Percentiles rank a stretch among this genome's conserved stretches.
Conservation (phyloP, 139 green algal species). For the Chlamydomonas sp. region DNA sequence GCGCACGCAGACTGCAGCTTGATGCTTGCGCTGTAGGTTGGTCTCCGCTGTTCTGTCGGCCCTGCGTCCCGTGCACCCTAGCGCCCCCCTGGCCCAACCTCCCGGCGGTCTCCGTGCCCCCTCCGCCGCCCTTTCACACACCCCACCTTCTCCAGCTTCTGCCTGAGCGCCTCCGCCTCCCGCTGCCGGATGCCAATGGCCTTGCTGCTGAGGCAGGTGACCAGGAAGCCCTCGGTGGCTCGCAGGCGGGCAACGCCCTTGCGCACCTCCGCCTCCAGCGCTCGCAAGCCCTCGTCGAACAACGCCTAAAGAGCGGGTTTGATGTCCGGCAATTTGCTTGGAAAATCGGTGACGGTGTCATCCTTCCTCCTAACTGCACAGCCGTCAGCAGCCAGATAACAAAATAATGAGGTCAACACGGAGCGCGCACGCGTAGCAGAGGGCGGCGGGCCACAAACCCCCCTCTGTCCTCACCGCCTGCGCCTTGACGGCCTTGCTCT, state of each 20-base stretch:
- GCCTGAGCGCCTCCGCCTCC: conserved; percentile 62
- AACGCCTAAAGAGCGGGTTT: conserved; percentile 3
- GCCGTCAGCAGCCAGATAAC: neutral
- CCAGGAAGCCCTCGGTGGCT: conserved; percentile 61
- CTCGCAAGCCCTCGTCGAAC: conserved; percentile 32
- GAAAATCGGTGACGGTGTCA: no score
- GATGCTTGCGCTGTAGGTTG: no score
- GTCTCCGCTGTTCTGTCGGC: no score
- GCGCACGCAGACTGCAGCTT: no score
- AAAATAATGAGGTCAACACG: neutral
- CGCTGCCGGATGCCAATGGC: conserved; percentile 63
- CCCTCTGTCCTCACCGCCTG: conserved; percentile 35
- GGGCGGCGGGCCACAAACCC: neutral
- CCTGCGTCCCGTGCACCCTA: no score
- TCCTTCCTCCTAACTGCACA: no score
- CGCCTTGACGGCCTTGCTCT: conserved; percentile 51
- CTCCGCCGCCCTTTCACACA: neutral
- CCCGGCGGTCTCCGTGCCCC: no score
- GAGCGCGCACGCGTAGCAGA: neutral
- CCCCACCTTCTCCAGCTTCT: conserved; percentile 36
- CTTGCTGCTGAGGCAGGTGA: conserved; percentile 54
- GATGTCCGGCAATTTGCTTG: no score
- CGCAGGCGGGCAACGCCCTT: conserved; percentile 40
- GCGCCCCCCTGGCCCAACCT: no score
- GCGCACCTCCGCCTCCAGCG: conserved; percentile 32